Base-by-base conservation (phyloP, 331 rosid species). In the Ulmus americana region DNA sequence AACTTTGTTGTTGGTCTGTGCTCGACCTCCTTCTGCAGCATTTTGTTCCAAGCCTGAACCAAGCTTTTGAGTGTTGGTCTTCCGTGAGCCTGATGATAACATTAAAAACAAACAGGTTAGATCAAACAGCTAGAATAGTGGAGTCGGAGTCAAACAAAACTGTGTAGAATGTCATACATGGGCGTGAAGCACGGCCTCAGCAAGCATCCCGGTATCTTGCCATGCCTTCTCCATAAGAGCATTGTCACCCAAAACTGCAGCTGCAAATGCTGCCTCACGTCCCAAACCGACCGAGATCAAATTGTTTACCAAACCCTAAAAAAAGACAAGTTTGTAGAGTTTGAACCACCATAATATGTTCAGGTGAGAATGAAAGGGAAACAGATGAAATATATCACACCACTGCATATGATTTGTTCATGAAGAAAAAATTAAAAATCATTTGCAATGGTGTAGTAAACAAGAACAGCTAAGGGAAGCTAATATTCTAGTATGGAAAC, bases 161-260 rank as follows among this genome's bases (percentile, higher is more conserved):
- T 46, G 16, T 16, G 38, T 45, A 70, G 80, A 54, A 45, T 52
- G 54, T 63, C 86, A 62, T 85, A 89, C 98, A 50, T 94, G 97
- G 69, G 98, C 87, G 76, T 94, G 98, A 76, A 94, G 97, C 76
- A 94, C 97, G 61, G 98, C 97, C 79, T 94, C 98, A 5, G 95
- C 98, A 20, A 85, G 90, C 98, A 94, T 89, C 70, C 98, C 97
- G 5, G 97, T 94, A 54, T 94, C 98, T 80, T 89, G 98, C 95
- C 95, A 94, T 6, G 95, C 95, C 85, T 82, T 94, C 71, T 94
- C 98, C 97, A 94, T 94, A 22, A 94, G 88, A 40, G 87, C 95
- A 72, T 94, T 87, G 82, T 94, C 99, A 28, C 97, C 97, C 79
- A 90, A 85, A 64, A 94, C 88, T 61, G 91, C 91, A 45, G 85